Evolutionary conservation across 495 filamentous ascomycete genomes (phyloP), one percentile per base, ranked within the genome.

Genomic region (Aspergillus hancockii): DNA sequence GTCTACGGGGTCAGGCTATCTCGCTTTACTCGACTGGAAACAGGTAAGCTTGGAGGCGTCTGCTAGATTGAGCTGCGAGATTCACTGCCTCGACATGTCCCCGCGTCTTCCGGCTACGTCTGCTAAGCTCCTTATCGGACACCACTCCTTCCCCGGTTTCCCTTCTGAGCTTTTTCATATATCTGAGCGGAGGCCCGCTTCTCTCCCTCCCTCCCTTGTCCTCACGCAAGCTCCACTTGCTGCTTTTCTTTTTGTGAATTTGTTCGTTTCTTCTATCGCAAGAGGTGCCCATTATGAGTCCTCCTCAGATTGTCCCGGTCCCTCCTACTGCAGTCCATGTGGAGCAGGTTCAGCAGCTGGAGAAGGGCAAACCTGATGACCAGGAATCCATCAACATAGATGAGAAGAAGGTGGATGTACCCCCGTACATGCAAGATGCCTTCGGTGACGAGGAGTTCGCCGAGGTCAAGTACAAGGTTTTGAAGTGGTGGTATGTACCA

Each of bases 401-500:
- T 52, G 66, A 73, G 50, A 70, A 69, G 51, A 61, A 61, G 21
- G 43, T 46, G 1, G 46, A 49, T 8, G 16, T 40, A n/a, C 63
- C 67, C 31, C 57, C 59, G 2, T 62, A 65, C 32, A 28, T n/a
- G 31, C 61, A 71, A 28, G 73, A 77, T 61, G 69, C 77, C 8
- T 76, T 77, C 63, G 76, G 74, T 28, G 68, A 78, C 43, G 75
- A 78, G 62, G 70, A 72, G 46, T 65, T 68, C 32, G 71, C 70
- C 0, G 75, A 75, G 47, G 69, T 75, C 49, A 73, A 76, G 49
- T 78, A 79, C 63, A 75, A 72, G 60, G 66, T 65, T 1, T 62
- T 79, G 59, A 67, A 61, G 58, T 79, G 76, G 75, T 79, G 76
- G 76, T 75, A 63, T 49, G 73, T 58, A 51, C 22, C 40, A n/a